Conservation (phyloP, 2,329 filamentous ascomycete species). For the Ophiostoma australiae region DNA sequence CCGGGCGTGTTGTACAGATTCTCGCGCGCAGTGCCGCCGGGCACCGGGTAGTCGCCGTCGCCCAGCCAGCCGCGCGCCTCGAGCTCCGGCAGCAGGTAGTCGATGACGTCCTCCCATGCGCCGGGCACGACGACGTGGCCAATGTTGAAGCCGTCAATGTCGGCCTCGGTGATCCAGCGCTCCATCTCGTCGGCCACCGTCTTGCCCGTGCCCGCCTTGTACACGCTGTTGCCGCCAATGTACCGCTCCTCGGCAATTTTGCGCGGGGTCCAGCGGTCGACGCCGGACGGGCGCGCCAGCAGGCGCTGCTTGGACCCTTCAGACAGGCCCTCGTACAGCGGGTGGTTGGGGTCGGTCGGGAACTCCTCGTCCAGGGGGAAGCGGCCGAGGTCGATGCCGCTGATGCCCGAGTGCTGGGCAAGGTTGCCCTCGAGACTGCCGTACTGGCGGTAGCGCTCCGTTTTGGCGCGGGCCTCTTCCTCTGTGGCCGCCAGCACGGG, state of each 20-base stretch:
- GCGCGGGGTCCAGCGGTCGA: conserved; percentile 25
- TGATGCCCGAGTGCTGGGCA: conserved; percentile 29
- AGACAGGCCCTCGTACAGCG: conserved; percentile 20
- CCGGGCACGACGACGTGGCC: conserved; percentile 44
- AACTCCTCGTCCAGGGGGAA: conserved; percentile 30
- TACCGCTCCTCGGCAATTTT: conserved; percentile 20
- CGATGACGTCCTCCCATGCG: conserved; percentile 60
- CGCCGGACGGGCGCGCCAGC: conserved; percentile 18
- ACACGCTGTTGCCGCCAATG: conserved; percentile 23
- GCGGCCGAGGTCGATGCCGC: conserved; percentile 29
- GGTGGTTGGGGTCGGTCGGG: conserved; percentile 14
- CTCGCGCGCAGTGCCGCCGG: conserved; percentile 27
- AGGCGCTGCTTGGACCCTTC: conserved; percentile 19
- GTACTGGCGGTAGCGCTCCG: conserved; percentile 24
- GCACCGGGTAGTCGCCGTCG: conserved; percentile 27
- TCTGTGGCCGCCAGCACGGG: conserved; percentile 26
- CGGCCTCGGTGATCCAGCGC: conserved; percentile 61
- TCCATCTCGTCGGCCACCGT: conserved; percentile 65
- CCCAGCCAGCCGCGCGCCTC: conserved; percentile 27
- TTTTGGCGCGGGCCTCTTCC: conserved; percentile 28
- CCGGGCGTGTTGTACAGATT: conserved; percentile 24
- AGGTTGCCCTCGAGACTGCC: conserved; percentile 28
- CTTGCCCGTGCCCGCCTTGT: conserved; percentile 57
- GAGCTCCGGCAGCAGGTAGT: conserved; percentile 40
- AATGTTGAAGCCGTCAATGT: conserved; percentile 71